Conservation (phyloP, 2,329 filamentous ascomycete genomes). For the Colletotrichum nymphaeae region DNA sequence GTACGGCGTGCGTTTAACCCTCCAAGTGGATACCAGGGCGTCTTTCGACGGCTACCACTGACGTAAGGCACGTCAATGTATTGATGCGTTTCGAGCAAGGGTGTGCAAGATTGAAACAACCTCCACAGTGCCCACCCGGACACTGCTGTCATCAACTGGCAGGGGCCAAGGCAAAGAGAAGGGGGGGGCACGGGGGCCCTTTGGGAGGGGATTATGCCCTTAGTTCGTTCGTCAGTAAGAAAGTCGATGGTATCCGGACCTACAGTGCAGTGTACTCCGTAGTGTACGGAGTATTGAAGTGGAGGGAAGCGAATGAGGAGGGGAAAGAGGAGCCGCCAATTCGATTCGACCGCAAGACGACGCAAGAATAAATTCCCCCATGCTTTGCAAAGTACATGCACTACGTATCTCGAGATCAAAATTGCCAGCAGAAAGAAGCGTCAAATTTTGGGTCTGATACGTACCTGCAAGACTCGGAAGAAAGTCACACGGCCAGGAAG, state of each 20-base stretch:
- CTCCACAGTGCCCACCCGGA: slow-evolving; percentile 27
- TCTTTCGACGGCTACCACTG: slow-evolving; percentile 26
- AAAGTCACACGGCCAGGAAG: neutral
- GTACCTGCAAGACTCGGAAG: slow-evolving; percentile 2
- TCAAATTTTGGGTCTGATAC: neutral
- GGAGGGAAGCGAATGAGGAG: slow-evolving; percentile 10
- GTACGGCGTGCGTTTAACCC: neutral
- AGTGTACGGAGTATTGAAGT: neutral
- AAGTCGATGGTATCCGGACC: neutral
- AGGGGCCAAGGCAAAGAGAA: slow-evolving; percentile 2
- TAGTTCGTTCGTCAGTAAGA: neutral
- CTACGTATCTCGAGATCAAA: neutral
- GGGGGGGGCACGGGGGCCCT: neutral
- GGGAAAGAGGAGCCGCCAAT: slow-evolving; percentile 13
- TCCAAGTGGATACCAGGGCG: slow-evolving; percentile 7
- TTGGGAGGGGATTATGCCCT: neutral
- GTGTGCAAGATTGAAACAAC: slow-evolving; percentile 34
- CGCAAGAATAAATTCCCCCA: neutral
- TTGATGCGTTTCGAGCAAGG: slow-evolving; percentile 37
- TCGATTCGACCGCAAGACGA: slow-evolving; percentile 6
- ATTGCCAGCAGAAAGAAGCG: neutral
- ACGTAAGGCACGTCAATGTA: slow-evolving; percentile 35
- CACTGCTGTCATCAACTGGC: slow-evolving; percentile 32
- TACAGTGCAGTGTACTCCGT: too few relatives aligned
- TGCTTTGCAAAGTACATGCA: neutral